A percentile compares a stretch with the other conserved stretches of the same genome.
These are phyloP conservation scores for Cryptococcus sp. DNA, from an alignment of 1,284 basidiomycete genomes.

Conservation along the genomic window DNA sequence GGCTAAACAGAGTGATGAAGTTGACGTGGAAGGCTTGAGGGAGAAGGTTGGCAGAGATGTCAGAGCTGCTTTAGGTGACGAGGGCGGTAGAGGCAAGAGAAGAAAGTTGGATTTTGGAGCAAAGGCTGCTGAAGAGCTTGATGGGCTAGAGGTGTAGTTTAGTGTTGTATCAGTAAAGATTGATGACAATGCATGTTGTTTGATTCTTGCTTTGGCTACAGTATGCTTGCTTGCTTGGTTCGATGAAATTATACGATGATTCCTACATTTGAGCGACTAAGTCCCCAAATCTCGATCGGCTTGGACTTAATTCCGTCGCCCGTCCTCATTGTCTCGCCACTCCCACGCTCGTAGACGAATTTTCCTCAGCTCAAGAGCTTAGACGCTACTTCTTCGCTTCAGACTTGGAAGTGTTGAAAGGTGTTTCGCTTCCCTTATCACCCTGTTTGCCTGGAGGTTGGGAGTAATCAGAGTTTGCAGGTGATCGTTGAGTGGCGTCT, in stretches of 20 bases:
- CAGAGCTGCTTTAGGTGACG: constrained; percentile 31
- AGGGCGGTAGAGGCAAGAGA: constrained; percentile 36
- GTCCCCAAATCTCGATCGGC: too few species aligned
- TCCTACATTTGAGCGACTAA: too few species aligned
- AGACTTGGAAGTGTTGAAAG: constrained; percentile 27
- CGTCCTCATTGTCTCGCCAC: too few species aligned
- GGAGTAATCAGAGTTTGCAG: constrained; percentile 34
- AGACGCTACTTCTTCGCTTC: constrained; percentile 9
- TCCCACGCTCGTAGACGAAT: too few species aligned
- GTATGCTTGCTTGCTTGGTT: too few species aligned
- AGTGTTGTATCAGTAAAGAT: not conserved
- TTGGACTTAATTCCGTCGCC: not conserved
- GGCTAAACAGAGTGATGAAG: constrained; percentile 73
- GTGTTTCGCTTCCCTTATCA: constrained; percentile 21
- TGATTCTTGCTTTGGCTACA: too few species aligned
- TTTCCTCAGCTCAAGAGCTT: too few species aligned
- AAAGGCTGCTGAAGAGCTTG: constrained; percentile 25
- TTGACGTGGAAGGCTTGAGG: constrained; percentile 68
- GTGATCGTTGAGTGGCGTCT: constrained; percentile 39
- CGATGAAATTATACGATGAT: too few species aligned
- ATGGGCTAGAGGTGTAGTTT: constrained; percentile 44
- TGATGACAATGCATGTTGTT: not conserved
- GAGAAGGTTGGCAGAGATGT: constrained; percentile 62
- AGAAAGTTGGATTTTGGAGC: constrained; percentile 46
- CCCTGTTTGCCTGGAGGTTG: constrained; percentile 30